Conservation (phyloP, 75 land plant species). For the Azolla pinnata region DNA sequence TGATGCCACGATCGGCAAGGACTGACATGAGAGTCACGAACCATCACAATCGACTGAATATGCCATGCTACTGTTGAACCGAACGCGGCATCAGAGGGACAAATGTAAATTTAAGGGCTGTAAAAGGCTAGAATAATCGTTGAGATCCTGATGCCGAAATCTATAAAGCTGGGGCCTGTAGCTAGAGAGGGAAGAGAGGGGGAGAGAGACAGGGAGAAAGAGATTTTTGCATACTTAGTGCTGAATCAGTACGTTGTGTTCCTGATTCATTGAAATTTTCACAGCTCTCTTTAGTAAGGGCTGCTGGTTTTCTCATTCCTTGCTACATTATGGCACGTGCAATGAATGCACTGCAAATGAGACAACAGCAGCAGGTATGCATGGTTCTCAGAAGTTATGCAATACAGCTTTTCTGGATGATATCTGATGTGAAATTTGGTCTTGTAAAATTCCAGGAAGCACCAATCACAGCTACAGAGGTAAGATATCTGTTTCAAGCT, state of each 20-base stretch:
- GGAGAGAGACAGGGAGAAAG: not conserved
- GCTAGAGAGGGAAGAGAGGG: not conserved
- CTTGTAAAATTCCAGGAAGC: conserved; percentile 31
- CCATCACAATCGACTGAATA: too few relatives aligned
- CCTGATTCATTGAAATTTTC: not conserved
- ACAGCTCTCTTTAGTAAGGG: conserved; percentile 63
- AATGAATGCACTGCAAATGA: conserved; percentile 49
- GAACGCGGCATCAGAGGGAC: too few relatives aligned
- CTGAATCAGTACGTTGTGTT: not conserved
- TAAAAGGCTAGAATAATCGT: too few relatives aligned
- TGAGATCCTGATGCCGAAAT: too few relatives aligned
- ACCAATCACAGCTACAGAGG: conserved; percentile 59
- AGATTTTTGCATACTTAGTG: not conserved
- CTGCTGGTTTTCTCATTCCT: conserved; percentile 72
- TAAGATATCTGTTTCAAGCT: conserved; percentile 47
- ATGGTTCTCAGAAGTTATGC: not conserved
- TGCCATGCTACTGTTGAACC: too few relatives aligned
- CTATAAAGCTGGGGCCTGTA: too few relatives aligned
- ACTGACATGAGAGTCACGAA: too few relatives aligned
- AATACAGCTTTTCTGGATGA: not conserved
- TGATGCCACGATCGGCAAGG: too few relatives aligned
- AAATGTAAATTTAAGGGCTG: too few relatives aligned
- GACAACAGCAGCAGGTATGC: conserved; percentile 59
- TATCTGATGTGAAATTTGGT: not conserved
- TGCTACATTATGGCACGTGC: conserved; percentile 85